phyloP scores from a whole-genome alignment of 2,329 filamentous ascomycete species.

The Cercospora brassicicola region DNA sequence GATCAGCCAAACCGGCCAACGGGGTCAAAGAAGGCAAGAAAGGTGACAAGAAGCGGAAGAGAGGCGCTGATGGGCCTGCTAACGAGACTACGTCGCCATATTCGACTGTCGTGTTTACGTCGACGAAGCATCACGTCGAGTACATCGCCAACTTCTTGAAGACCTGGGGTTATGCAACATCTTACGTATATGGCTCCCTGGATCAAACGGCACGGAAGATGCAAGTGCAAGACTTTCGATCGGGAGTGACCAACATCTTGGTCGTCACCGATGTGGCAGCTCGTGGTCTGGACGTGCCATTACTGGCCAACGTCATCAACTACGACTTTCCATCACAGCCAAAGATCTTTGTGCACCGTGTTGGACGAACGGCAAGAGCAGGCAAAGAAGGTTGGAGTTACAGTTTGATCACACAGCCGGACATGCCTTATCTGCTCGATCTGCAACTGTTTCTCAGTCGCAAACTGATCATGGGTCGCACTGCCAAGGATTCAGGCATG shows the following conservation, averaged over 20 bases:
- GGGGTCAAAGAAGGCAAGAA: constrained; percentile 48
- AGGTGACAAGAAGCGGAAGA: constrained; percentile 70
- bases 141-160: constrained; percentile 82
- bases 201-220: constrained; percentile 92
- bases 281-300: constrained; percentile 94
- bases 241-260: constrained; percentile 80
- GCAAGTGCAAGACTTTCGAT: constrained; percentile 86
- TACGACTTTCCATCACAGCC: constrained; percentile 97
- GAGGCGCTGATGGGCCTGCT: constrained; percentile 52
- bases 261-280: constrained; percentile 97
- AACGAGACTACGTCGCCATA: constrained; percentile 77
- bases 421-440: constrained; percentile 89
- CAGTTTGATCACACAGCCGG: constrained; percentile 81
- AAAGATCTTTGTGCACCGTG: constrained; percentile 94
- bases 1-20: constrained; percentile 57
- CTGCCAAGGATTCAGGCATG: constrained; percentile 59
- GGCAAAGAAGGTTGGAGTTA: constrained; percentile 93
- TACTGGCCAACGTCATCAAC: constrained; percentile 96
- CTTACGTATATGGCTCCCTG: constrained; percentile 90
- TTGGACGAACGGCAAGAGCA: constrained; percentile 92
- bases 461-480: constrained; percentile 72
- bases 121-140: constrained; percentile 96
- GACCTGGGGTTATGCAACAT: constrained; percentile 80
- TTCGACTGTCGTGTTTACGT: constrained; percentile 91
- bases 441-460: constrained; percentile 92